A percentile compares a stretch with the other conserved stretches of the same genome.
Conservation (phyloP, 169 alveolate species). For the Condylostoma magnum region DNA sequence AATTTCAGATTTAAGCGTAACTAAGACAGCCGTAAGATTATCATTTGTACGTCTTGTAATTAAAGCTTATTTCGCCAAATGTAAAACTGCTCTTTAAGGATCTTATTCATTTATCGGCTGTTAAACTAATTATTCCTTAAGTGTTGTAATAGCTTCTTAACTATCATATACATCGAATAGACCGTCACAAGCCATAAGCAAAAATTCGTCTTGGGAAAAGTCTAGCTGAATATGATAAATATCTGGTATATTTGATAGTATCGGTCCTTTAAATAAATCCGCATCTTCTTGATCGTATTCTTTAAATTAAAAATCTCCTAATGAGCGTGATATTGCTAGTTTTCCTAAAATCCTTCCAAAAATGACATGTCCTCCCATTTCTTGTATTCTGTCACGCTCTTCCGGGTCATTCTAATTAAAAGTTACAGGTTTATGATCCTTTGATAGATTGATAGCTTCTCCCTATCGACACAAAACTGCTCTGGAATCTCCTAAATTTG, state of each 20-base stretch:
- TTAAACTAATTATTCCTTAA: conserved; percentile 39
- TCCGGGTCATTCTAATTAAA: conserved; percentile 2
- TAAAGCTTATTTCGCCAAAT: conserved; percentile 14
- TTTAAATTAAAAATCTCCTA: conserved; percentile 85
- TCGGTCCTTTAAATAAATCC: neutral
- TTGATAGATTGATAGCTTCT: conserved; percentile 58
- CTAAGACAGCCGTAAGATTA: conserved; percentile 22
- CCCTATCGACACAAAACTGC: conserved; percentile 70
- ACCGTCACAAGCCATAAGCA: conserved; percentile 82
- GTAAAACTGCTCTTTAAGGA: conserved; percentile 1
- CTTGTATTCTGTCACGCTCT: conserved; percentile 64
- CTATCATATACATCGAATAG: conserved; percentile 74
- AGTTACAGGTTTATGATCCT: conserved; percentile 78
- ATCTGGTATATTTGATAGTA: conserved; percentile 3
- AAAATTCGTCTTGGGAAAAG: conserved; percentile 65
- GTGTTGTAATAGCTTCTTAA: conserved; percentile 65
- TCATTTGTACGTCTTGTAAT: neutral
- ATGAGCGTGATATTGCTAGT: conserved; percentile 83
- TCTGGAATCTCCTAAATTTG: conserved; percentile 78
- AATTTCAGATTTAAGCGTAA: neutral
- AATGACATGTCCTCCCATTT: conserved; percentile 76
- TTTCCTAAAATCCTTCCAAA: conserved; percentile 73
- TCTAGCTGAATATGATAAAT: conserved; percentile 42
- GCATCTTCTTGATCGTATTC: neutral
- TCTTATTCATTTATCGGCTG: conserved; percentile 45